Evolutionary conservation across 148 eudicot species (phyloP).

Genomic region (Beta vulgaris): DNA sequence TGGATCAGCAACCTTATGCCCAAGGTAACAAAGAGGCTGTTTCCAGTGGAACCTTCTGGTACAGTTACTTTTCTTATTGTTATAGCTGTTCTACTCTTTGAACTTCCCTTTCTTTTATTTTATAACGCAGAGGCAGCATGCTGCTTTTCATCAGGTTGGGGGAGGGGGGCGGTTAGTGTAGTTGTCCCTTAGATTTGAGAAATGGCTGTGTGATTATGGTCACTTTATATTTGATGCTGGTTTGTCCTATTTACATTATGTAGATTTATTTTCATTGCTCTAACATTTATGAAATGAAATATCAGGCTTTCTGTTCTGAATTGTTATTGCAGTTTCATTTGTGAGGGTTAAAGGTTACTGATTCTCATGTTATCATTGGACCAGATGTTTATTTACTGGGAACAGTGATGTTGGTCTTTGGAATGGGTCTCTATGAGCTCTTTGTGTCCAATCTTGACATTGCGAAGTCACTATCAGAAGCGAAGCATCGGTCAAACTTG

Average conservation of each 20-base stretch:
- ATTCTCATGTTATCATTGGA: constrained; percentile 4
- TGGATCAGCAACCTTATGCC: neutral
- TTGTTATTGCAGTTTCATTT: neutral
- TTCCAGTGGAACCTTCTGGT: neutral
- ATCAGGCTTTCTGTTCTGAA: neutral
- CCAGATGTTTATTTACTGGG: constrained; percentile 91
- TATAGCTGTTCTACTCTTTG: too few species aligned
- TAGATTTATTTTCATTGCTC: neutral
- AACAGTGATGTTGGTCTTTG: constrained; percentile 96
- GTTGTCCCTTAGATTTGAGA: neutral
- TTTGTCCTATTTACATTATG: neutral
- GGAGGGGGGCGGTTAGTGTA: neutral
- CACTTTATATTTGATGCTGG: neutral
- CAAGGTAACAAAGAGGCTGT: neutral
- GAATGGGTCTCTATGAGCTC: constrained; percentile 98
- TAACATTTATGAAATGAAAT: neutral
- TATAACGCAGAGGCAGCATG: too few species aligned
- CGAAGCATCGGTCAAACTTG: constrained; percentile 58
- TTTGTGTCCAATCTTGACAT: constrained; percentile 85
- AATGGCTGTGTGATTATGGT: neutral
- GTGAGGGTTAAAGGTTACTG: constrained; percentile 3
- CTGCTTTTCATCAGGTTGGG: too few species aligned
- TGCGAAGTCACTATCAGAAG: constrained; percentile 38
- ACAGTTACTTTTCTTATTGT: too few species aligned
- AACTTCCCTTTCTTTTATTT: too few species aligned